Evolutionary conservation across 345 rosid genomes (phyloP).

Genomic region (Moringa oleifera): DNA sequence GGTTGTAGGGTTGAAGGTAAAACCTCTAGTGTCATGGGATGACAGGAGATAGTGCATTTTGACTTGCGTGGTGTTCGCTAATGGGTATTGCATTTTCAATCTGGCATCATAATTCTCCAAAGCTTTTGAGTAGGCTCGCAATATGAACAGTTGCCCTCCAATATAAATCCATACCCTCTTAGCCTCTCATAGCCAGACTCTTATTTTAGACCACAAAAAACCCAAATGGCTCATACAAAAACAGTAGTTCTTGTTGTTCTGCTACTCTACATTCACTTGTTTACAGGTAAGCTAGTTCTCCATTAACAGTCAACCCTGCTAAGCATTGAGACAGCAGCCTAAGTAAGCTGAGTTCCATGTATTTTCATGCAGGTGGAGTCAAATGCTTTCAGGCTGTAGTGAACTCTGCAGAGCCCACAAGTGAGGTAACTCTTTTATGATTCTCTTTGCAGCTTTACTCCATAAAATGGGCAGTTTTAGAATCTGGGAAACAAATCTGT

Average conservation of each 20-base stretch:
- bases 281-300: slow-evolving; percentile 17
- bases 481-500: too few relatives aligned
- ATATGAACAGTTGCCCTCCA: slow-evolving; percentile 19
- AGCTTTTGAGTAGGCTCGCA: slow-evolving; percentile 28
- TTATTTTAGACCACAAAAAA: background rate
- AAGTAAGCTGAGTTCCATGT: too few relatives aligned
- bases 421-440: slow-evolving; percentile 16
- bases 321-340: too few relatives aligned
- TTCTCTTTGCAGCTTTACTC: too few relatives aligned
- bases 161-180: slow-evolving; percentile 28
- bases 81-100: slow-evolving; percentile 20
- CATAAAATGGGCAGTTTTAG: too few relatives aligned
- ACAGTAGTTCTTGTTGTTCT: slow-evolving; percentile 19
- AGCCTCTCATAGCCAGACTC: slow-evolving; percentile 10
- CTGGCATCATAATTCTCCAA: slow-evolving; percentile 15
- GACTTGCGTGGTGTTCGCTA: slow-evolving; percentile 7
- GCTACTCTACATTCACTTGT: slow-evolving; percentile 7
- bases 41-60: slow-evolving; percentile 17
- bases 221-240: slow-evolving; percentile 18
- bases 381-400: slow-evolving; percentile 3
- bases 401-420: slow-evolving; percentile 3
- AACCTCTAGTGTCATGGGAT: background rate
- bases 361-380: slow-evolving; percentile 17
- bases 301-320: too few relatives aligned
- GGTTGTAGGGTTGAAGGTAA: background rate